Base-by-base conservation (phyloP, 441 rosid genomes). In the Pelargonium citronellum region DNA sequence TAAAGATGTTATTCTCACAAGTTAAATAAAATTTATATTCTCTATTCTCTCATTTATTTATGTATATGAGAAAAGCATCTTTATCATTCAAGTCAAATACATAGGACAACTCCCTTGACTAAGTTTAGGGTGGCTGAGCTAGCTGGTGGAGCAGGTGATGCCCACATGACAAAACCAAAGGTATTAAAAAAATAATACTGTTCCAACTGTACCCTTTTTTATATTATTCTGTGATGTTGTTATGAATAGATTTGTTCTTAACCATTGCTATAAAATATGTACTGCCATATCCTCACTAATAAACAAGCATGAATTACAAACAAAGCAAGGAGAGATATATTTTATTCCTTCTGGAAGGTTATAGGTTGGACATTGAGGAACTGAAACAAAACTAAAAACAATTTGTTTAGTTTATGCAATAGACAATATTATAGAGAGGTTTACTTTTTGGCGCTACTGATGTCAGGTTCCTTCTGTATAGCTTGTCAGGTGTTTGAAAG, bases 381-480 rank as follows among this genome's bases (percentile, higher is more conserved):
- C 43, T 6, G 4, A 30, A 30, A 63, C 66, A 63, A 63, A 13
- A 63, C 43, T 11, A 63, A 27, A 63, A 63, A 27, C 66, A 27
- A 27, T 1, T 12, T 63, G 17, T 63, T 12, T 63, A 60, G 64
- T 60, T 60, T 22, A 20, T 60, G 64, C 64, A 22, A 9, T 22
- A 60, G 11, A 22, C 64, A 57, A 19, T 55, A 57, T 57, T 7
- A 15, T 19, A 57, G 27, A 9, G 27, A 22, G 8, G 20, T 17
- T 55, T 55, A 7, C 16, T 17, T 57, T 19, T 57, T 57, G 63
- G 11, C 12, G 1, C 1, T 7, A 55, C 24, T 55, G 61, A 7
- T 15, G 61, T 15, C 61, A 55, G 61, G 22, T 55, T 55, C 61
- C 61, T 55, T 55, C 22, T 55, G 61, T 55, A 55, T 55, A 55